These are phyloP conservation scores for Mayamaea pseudoterrestris DNA, from an alignment of 108 stramenopile species.

Conservation along the genomic window DNA sequence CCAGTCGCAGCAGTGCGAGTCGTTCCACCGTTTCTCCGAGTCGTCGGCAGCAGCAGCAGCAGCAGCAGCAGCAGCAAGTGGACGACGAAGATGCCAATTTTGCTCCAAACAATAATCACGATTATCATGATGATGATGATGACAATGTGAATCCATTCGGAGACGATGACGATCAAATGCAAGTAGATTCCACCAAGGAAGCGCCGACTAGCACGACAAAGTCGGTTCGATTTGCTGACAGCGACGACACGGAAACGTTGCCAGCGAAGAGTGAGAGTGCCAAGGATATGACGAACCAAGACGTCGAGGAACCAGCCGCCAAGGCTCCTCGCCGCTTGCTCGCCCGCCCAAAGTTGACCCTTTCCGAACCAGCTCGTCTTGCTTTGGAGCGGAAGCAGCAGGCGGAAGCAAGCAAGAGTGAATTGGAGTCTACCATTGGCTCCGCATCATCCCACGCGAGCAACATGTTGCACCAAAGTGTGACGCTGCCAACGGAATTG, in stretches of 20 bases:
- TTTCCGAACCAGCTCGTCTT: neutral
- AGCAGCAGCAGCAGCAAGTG: conserved; percentile 4
- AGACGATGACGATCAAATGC: conserved; percentile 6
- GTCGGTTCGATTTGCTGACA: neutral
- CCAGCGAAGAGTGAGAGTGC: neutral
- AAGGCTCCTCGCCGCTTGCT: too few relatives aligned
- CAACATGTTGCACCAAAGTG: too few relatives aligned
- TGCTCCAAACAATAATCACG: conserved; percentile 9
- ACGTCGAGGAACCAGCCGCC: too few relatives aligned
- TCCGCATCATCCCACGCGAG: too few relatives aligned
- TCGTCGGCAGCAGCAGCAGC: conserved; percentile 13
- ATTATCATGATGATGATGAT: conserved; percentile 24
- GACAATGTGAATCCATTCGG: conserved; percentile 9
- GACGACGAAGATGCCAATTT: too few relatives aligned
- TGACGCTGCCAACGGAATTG: too few relatives aligned
- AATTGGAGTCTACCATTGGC: too few relatives aligned
- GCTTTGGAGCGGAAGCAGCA: too few relatives aligned
- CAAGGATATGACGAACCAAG: neutral
- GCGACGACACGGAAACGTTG: neutral
- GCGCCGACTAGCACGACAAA: conserved; percentile 1
- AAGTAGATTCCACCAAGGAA: conserved; percentile 2
- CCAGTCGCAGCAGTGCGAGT: too few relatives aligned
- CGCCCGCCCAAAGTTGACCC: neutral
- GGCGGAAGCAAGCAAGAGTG: too few relatives aligned
- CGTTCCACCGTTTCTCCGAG: conserved; percentile 35